These are phyloP conservation scores for Penstemon newberryi DNA, from an alignment of 257 asterid genomes.

Conservation along the genomic window DNA sequence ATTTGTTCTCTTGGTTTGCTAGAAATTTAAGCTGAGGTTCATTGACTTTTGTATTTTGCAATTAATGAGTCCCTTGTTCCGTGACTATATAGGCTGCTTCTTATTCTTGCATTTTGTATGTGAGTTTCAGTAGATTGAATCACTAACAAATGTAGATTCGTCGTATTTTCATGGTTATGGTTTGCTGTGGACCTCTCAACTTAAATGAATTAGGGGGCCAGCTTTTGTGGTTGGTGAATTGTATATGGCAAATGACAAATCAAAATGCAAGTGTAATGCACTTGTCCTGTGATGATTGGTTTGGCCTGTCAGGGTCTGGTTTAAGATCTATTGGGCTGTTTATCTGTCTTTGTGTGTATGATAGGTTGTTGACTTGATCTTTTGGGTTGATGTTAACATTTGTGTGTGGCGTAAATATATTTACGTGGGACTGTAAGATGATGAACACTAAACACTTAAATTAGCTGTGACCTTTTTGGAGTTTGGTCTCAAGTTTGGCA, in stretches of 20 bases:
- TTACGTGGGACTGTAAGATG: not conserved
- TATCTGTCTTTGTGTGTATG: not conserved
- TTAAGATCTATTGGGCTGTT: not conserved
- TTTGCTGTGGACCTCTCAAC: not conserved
- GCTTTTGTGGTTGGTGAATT: no score
- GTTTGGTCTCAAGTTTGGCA: not conserved
- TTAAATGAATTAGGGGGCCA: not conserved
- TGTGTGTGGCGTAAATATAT: not conserved
- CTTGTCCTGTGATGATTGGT: no score
- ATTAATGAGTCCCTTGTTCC: not conserved
- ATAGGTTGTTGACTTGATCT: not conserved
- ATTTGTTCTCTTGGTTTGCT: not conserved
- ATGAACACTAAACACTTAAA: not conserved
- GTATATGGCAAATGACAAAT: no score
- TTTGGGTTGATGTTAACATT: not conserved
- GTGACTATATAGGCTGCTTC: not conserved
- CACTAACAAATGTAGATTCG: not conserved
- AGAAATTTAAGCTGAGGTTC: conserved; percentile 17
- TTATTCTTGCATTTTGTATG: not conserved
- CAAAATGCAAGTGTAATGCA: no score
- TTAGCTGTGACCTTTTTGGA: conserved; percentile 5
- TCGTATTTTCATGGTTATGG: not conserved
- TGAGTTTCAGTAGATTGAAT: not conserved
- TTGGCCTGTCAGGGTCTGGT: no score
- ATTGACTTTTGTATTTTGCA: conserved; percentile 15